Evolutionary conservation across 2,329 filamentous ascomycete genomes (phyloP), one percentile per base, ranked within the genome.

Genomic region (Colletotrichum tanaceti): DNA sequence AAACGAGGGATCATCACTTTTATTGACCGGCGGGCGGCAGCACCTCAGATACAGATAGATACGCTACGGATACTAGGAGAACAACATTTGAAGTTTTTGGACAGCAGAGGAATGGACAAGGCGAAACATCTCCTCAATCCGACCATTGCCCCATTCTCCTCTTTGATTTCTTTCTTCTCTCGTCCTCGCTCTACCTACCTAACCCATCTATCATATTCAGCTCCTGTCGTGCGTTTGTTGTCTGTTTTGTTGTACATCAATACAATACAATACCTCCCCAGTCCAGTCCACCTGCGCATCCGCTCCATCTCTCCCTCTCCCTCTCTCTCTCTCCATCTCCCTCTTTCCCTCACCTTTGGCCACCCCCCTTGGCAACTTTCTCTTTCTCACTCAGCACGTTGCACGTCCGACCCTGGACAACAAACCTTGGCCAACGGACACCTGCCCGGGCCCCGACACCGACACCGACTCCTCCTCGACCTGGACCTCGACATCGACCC

Each of bases 31-130:
- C 50, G n/a, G 16, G 16, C 50, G 20, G 4, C 18, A 50, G 24
- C 24, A 32, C 50, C 28, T 38, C 1, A 20, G 18, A 52, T 18
- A 52, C 28, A 9, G 22, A 28, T 14, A 28, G 22, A 49, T 49
- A 28, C 20, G 53, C 5, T 28, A 35, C 32, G 32, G 7, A 35
- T 35, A 35, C 32, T 35, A 41, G 22, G 20, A 20, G 44, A 39
- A 49, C 44, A 24, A 38, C 32, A 35, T 35, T 35, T 35, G 32
- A 35, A 35, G 32, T 38, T 39, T n/a, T 58, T n/a, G 28, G 28
- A 16, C 43, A 32, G 57, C 43, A n/a, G 5, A 38, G 57, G 57
- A 59, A 49, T 39, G 57, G 43, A 22, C 14, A 59, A 59, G 43
- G 28, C 57, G n/a, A 38, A 14, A 22, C 55, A 10, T 49, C 44